A percentile compares a stretch with the other conserved stretches of the same genome.
Evolutionary conservation across 2,329 filamentous ascomycete species (phyloP).

Genomic region (Pyricularia sp.): DNA sequence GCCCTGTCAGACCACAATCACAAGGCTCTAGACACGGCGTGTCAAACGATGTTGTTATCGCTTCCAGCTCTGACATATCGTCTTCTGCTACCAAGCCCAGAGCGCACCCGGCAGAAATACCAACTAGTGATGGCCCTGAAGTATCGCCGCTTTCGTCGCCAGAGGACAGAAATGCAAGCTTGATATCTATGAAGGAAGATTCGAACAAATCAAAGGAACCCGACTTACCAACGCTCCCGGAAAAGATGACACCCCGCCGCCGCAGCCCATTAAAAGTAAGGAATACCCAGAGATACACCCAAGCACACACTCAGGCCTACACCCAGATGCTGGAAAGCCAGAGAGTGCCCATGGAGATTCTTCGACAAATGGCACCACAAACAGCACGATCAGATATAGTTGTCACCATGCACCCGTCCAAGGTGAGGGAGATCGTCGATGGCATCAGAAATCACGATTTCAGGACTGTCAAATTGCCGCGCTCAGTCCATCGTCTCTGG

Average conservation of each 20-base stretch:
- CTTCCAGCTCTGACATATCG: background rate
- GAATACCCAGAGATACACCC: background rate
- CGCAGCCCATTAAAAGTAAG: background rate
- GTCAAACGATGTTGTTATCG: background rate
- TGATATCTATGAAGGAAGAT: background rate
- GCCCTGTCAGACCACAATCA: background rate
- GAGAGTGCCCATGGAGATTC: slow-evolving; percentile 34
- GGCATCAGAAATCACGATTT: slow-evolving; percentile 42
- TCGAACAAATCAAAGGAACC: background rate
- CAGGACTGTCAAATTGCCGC: slow-evolving; percentile 40
- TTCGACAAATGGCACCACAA: slow-evolving; percentile 33
- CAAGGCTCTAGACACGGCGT: background rate
- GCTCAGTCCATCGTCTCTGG: slow-evolving; percentile 47
- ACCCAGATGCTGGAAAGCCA: slow-evolving; percentile 32
- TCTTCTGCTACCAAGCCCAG: background rate
- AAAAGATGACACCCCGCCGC: background rate
- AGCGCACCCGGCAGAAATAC: background rate
- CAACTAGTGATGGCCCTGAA: slow-evolving; percentile 4
- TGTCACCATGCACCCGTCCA: slow-evolving; percentile 32
- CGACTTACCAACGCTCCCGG: background rate
- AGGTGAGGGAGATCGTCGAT: slow-evolving; percentile 33
- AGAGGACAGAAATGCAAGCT: slow-evolving; percentile 4
- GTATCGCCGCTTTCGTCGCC: slow-evolving; percentile 10
- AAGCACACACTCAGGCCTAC: slow-evolving; percentile 9
- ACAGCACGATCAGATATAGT: slow-evolving; percentile 40